Conservation (phyloP, 345 rosid species). For the Aethionema arabicum region DNA sequence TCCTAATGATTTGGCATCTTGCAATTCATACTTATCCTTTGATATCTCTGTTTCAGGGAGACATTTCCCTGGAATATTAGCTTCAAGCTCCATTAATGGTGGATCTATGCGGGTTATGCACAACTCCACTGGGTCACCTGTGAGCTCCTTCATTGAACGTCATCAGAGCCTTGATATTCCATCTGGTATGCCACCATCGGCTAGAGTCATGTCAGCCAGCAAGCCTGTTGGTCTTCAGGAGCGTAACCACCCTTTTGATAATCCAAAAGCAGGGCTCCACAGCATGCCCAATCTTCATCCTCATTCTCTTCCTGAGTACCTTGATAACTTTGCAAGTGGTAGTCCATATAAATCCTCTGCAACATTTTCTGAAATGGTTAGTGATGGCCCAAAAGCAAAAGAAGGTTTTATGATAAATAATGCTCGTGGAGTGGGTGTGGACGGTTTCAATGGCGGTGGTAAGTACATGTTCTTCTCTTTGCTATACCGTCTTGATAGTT, state of each 20-base stretch:
- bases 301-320: constrained; percentile 73
- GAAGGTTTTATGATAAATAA: constrained; percentile 53
- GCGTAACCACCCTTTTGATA: constrained; percentile 48
- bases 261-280: constrained; percentile 48
- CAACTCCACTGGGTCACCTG: constrained; percentile 47
- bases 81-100: constrained; percentile 52
- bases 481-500: constrained; percentile 7
- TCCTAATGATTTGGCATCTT: constrained; percentile 16
- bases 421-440: constrained; percentile 43
- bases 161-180: constrained; percentile 59
- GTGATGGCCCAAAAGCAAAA: constrained; percentile 43
- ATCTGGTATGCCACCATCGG: constrained; percentile 57
- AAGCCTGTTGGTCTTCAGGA: constrained; percentile 56
- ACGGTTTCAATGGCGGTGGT: constrained; percentile 45
- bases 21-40: constrained; percentile 27
- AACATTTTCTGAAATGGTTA: constrained; percentile 44
- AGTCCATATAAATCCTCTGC: constrained; percentile 50
- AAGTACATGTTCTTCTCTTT: constrained; percentile 16
- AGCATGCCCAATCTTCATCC: constrained; percentile 58
- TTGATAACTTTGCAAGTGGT: constrained; percentile 54
- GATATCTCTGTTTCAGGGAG: constrained; percentile 32
- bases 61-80: constrained; percentile 47
- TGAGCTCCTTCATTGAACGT: constrained; percentile 49
- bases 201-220: constrained; percentile 56
- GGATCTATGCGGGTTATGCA: constrained; percentile 54